Percentiles rank a stretch among this genome's conserved stretches.
These are phyloP conservation scores for Circinella minor DNA, from an alignment of 371 early-diverging fungal genomes.

Conservation along the genomic window DNA sequence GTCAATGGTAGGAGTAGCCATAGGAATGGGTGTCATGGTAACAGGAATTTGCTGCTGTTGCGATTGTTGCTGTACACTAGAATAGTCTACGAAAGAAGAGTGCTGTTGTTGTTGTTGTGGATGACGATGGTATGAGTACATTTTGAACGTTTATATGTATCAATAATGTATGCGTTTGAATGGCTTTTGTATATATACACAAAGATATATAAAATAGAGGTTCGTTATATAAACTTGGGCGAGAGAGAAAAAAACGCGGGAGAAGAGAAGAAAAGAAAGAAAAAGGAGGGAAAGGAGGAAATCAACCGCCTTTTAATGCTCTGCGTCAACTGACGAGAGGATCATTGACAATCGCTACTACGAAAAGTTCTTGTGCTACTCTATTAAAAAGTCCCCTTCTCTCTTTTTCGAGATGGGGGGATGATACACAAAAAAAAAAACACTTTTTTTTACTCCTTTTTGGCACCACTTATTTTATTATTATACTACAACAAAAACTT, in stretches of 20 bases:
- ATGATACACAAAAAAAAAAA: not conserved
- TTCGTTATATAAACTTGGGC: not conserved
- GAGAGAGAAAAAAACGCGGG: not conserved
- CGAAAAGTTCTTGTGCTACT: not conserved
- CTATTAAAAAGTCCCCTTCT: not conserved
- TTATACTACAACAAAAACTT: not conserved
- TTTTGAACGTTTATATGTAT: not conserved
- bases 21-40: not conserved
- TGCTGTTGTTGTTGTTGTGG: not conserved
- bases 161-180: too few species aligned
- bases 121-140: constrained; percentile 8
- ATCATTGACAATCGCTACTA: constrained; percentile 12
- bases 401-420: not conserved
- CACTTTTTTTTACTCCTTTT: not conserved
- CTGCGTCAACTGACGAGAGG: constrained; percentile 18
- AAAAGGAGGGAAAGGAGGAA: not conserved
- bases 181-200: too few species aligned
- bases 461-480: not conserved
- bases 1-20: not conserved
- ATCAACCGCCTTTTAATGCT: constrained; percentile 13
- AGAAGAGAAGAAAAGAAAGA: constrained; percentile 3
- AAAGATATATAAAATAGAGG: too few species aligned
- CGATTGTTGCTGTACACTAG: too few species aligned
- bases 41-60: not conserved
- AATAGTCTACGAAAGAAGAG: not conserved